These are phyloP conservation scores for Microcyclosporella mali DNA, from an alignment of 2,329 filamentous ascomycete genomes.

Conservation along the genomic window DNA sequence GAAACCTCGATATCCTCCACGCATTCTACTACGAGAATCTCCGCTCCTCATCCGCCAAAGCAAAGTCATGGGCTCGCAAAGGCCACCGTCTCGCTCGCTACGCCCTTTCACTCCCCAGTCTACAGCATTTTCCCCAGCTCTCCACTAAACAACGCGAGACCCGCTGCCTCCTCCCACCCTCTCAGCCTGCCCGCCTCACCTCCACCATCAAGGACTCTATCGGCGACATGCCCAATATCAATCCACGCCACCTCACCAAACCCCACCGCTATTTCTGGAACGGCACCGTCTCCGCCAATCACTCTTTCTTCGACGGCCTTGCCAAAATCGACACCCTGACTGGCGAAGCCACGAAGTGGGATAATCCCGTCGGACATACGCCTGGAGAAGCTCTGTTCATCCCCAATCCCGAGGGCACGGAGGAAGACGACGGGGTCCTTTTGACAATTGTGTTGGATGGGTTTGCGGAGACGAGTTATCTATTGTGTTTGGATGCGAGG, in stretches of 20 bases:
- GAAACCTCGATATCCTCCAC: constrained; percentile 59
- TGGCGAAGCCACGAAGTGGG: constrained; percentile 51
- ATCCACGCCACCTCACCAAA: constrained; percentile 49
- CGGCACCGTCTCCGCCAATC: constrained; percentile 44
- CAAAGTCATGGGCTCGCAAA: neutral
- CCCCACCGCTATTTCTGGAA: constrained; percentile 58
- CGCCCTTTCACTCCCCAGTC: neutral
- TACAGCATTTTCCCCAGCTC: neutral
- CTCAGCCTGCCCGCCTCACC: neutral
- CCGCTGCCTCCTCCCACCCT: neutral
- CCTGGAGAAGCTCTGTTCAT: constrained; percentile 67
- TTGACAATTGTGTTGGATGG: constrained; percentile 61
- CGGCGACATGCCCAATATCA: constrained; percentile 62
- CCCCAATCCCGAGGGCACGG: constrained; percentile 41
- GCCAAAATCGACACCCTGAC: constrained; percentile 60
- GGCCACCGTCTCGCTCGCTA: constrained; percentile 1
- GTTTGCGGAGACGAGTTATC: constrained; percentile 51
- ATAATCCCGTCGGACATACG: constrained; percentile 50
- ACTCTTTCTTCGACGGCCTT: constrained; percentile 56
- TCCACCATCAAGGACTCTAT: constrained; percentile 15
- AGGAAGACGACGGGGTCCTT: constrained; percentile 59
- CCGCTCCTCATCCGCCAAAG: constrained; percentile 34
- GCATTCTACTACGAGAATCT: constrained; percentile 66
- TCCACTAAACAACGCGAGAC: neutral
- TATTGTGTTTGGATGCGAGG: constrained; percentile 58